Evolutionary conservation across 768 basidiomycete genomes (phyloP).

Genomic region (Tricholomella constricta): DNA sequence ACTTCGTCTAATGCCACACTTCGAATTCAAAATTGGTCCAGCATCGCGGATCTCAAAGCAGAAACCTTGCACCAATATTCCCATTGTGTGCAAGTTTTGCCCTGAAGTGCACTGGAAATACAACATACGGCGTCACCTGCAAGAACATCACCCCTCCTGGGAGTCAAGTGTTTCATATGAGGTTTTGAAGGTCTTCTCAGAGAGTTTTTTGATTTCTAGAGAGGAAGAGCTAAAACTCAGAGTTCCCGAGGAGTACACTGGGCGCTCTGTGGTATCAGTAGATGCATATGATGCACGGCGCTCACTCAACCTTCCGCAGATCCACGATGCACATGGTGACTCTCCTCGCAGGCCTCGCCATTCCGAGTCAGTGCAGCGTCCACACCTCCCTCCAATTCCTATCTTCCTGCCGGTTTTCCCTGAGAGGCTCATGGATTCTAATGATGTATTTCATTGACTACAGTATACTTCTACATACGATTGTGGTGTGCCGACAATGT

Average conservation of each 20-base stretch:
- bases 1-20: not conserved
- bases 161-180: not conserved
- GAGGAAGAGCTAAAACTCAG: not conserved
- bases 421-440: not conserved
- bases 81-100: conserved; percentile 24
- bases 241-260: not conserved
- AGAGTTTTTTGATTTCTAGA: not conserved
- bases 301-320: not conserved
- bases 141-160: conserved; percentile 23
- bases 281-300: not conserved
- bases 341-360: no score
- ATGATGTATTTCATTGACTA: not conserved
- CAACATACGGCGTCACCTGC: conserved; percentile 27
- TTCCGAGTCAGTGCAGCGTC: no score
- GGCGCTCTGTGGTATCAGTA: not conserved
- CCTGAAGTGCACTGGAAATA: conserved; percentile 30
- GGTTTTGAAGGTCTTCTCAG: not conserved
- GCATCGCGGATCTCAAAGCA: conserved; percentile 15
- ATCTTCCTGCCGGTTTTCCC: no score
- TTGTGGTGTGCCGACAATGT: no score
- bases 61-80: conserved; percentile 30
- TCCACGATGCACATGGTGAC: no score
- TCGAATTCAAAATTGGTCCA: conserved; percentile 14
- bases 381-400: no score
- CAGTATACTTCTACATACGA: not conserved